Evolutionary conservation across 225 moss, liverwort and hornwort genomes (phyloP).

Genomic region (Polytrichum commune): DNA sequence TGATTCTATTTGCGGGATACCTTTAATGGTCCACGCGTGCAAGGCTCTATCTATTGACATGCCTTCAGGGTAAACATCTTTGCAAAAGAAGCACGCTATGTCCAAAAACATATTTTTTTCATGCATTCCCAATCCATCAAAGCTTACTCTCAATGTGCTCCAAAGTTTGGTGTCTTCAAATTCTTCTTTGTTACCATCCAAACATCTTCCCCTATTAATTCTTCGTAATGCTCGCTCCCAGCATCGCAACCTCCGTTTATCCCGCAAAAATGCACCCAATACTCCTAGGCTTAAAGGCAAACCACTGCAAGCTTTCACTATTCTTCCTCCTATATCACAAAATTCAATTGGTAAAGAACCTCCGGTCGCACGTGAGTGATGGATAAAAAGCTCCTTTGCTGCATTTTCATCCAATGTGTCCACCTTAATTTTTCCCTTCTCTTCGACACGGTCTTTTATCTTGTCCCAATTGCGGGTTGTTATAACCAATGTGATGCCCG

Average conservation of each 20-base stretch:
- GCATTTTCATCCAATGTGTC: background rate
- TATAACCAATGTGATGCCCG: background rate
- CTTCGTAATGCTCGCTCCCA: background rate
- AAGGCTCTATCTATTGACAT: background rate
- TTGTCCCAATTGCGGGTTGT: background rate
- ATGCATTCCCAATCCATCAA: background rate
- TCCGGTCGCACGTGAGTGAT: background rate
- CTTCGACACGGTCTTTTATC: background rate
- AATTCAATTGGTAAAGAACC: background rate
- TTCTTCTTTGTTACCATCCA: background rate
- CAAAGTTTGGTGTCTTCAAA: background rate
- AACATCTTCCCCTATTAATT: background rate
- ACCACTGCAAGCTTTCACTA: background rate
- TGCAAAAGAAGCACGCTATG: background rate
- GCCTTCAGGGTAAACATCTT: background rate
- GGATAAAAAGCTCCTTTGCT: background rate
- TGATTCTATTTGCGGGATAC: background rate
- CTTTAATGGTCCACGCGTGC: background rate
- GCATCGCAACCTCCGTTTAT: background rate
- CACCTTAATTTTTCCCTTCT: background rate
- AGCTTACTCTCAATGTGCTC: background rate
- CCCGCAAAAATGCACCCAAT: background rate
- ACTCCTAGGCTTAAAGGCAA: background rate
- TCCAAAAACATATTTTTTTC: background rate
- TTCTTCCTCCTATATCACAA: background rate